Conservation (phyloP, 768 basidiomycete species). For the Mycena chlorophos region DNA sequence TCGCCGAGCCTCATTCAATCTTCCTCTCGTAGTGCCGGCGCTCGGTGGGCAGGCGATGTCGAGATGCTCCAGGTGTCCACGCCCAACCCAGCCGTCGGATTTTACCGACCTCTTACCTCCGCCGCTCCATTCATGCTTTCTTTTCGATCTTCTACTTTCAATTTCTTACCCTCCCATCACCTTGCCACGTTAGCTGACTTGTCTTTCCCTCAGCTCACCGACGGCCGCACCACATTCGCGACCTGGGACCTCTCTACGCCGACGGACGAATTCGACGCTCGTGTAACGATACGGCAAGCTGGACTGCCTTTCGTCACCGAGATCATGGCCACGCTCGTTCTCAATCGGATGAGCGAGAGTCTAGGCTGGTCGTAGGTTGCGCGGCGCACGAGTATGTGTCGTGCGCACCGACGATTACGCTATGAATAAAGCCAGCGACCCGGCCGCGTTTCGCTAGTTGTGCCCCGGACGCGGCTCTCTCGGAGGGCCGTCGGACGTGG, state of each 20-base stretch:
- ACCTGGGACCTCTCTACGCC: conserved; percentile 66
- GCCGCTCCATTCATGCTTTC: neutral
- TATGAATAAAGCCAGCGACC: too few species aligned
- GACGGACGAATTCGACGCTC: conserved; percentile 57
- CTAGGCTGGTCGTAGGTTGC: conserved; percentile 48
- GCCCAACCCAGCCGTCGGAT: neutral
- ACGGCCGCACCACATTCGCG: conserved; percentile 61
- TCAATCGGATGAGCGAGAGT: conserved; percentile 69
- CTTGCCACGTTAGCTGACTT: neutral
- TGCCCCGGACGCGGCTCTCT: too few species aligned
- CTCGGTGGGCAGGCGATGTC: too few species aligned
- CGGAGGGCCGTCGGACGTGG: too few species aligned
- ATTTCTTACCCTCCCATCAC: neutral
- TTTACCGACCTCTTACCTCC: neutral
- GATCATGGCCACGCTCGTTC: conserved; percentile 69
- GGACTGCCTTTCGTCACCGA: conserved; percentile 71
- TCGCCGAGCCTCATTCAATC: too few species aligned
- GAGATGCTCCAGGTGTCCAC: neutral
- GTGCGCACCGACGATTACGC: too few species aligned
- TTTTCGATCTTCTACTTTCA: conserved; percentile 1
- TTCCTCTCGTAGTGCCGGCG: too few species aligned
- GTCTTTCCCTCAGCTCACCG: conserved; percentile 51
- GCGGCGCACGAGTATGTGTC: neutral
- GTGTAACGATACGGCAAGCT: conserved; percentile 56
- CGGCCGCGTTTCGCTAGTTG: too few species aligned